Evolutionary conservation across 208 protist genomes (phyloP).

Genomic region (Porcisia deanei): DNA sequence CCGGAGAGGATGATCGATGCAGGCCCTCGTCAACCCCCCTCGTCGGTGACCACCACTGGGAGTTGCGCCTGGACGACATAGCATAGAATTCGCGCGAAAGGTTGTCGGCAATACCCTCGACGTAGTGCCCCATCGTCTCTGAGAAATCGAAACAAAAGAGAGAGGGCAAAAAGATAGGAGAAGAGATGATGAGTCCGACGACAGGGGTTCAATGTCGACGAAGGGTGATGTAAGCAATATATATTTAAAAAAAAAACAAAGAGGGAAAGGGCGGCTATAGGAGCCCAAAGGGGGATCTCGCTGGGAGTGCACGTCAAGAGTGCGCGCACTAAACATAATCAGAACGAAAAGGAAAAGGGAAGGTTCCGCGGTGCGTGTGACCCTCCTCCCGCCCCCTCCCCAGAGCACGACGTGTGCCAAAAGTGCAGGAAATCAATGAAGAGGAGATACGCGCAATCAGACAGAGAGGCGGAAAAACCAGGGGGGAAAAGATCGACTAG

Average conservation of each 20-base stretch:
- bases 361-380: too few relatives aligned
- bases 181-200: too few relatives aligned
- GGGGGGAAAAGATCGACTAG: background rate
- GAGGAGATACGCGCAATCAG: background rate
- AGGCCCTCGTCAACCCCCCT: background rate
- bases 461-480: background rate
- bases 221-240: too few relatives aligned
- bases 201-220: too few relatives aligned
- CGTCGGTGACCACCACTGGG: background rate
- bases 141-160: constrained; percentile 18
- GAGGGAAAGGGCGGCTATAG: too few relatives aligned
- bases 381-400: too few relatives aligned
- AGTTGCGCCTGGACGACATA: constrained; percentile 23
- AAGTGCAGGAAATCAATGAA: background rate
- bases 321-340: background rate
- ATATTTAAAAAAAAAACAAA: too few relatives aligned
- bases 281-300: too few relatives aligned
- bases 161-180: background rate
- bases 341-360: background rate
- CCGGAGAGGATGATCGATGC: background rate
- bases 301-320: background rate
- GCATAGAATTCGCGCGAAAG: constrained; percentile 20
- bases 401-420: background rate
- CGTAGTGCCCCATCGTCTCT: background rate
- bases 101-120: constrained; percentile 13